Conservation (phyloP, 345 rosid genomes). For the Hibiscus mutabilis region DNA sequence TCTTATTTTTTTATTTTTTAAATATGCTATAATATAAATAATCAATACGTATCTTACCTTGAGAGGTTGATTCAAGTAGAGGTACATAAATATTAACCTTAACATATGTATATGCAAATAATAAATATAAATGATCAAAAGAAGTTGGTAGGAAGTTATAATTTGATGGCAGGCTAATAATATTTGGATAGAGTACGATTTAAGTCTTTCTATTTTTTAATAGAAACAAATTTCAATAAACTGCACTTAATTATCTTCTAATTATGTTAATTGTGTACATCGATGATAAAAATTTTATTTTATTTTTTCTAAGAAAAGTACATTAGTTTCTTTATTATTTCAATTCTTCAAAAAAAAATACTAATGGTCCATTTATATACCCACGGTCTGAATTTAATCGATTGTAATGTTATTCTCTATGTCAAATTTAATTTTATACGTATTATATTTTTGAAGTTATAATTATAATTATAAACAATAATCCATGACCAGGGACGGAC, state of each 20-base stretch:
- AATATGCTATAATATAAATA: too few relatives aligned
- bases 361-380: too few relatives aligned
- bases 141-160: background rate
- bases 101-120: background rate
- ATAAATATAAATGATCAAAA: background rate
- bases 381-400: too few relatives aligned
- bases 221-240: background rate
- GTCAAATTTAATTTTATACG: too few relatives aligned
- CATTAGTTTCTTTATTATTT: background rate
- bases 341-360: constrained; percentile 12
- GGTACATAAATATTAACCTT: too few relatives aligned
- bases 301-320: background rate
- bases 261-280: background rate
- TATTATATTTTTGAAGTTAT: too few relatives aligned
- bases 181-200: background rate
- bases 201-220: background rate
- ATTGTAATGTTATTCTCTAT: too few relatives aligned
- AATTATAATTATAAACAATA: too few relatives aligned
- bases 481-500: too few relatives aligned
- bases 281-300: background rate
- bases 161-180: background rate
- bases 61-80: too few relatives aligned
- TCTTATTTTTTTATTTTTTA: too few relatives aligned
- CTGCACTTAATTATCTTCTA: background rate
- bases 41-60: too few relatives aligned